Base-by-base conservation (phyloP, 2,329 filamentous ascomycete genomes). In the Fusarium oligoseptatum region DNA sequence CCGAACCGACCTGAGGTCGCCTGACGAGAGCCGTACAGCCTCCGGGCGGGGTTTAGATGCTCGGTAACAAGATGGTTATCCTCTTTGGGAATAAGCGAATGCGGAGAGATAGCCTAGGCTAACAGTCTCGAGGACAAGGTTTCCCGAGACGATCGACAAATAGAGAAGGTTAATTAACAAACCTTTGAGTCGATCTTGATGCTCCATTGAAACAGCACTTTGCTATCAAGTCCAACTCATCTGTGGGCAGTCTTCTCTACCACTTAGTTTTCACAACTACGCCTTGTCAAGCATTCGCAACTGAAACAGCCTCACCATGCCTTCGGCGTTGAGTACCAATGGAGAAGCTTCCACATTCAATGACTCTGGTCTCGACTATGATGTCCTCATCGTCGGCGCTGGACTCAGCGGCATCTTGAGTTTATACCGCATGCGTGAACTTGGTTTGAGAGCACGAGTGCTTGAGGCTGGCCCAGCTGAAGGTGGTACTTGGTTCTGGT, bases 401-500 rank as follows among this genome's bases (percentile, higher is more conserved):
- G 75, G 75, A 2, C 77, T 86, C 3, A 83, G 81, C 48, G 85
- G 85, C 6, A 84, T 87, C 56, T 84, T 83, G 27, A 80, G 81
- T 1, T 74, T 86, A 9, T 81, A 86, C 74, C 81, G 82, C 4
- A 83, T 87, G 78, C 78, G 81, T 6, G 72, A 86, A 37, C 68
- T 84, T 12, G 82, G 83, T 3, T 76, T 82, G 48, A 76, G 78
- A 50, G 80, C 81, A 61, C 82, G 79, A 66, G 81, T 83, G 6
- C 67, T 86, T n/a, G 85, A 87, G 67, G 82, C 82, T 27, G 84
- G 80, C 14, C 79, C 81, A 17, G 81, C 78, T 6, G 82, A 83
- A 37, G 85, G 85, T 5, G 86, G 87, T 1, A 87, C 85, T 3
- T 88, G 87, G 86, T 82, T 80, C 64, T 85, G 83, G 84, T 81